Conservation (phyloP, 805 yeast species). For the Candida tibetensis region DNA sequence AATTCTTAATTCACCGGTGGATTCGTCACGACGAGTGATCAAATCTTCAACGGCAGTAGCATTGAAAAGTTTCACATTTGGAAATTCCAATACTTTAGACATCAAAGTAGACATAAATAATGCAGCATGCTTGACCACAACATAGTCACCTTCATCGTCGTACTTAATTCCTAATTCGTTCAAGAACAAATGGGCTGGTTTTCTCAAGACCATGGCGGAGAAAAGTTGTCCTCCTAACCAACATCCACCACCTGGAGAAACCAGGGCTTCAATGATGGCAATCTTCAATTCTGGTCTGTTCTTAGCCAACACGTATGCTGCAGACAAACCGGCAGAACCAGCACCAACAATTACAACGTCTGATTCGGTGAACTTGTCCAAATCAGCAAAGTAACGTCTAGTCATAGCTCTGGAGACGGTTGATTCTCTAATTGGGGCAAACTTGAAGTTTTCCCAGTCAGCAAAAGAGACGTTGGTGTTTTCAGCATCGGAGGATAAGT, state of each 20-base stretch:
- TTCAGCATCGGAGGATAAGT: slow-evolving; percentile 19
- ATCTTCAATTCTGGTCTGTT: slow-evolving; percentile 74
- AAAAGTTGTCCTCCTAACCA: slow-evolving; percentile 77
- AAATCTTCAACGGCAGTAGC: slow-evolving; percentile 81
- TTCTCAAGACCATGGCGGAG: slow-evolving; percentile 76
- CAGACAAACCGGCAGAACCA: slow-evolving; percentile 72
- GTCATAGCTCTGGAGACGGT: slow-evolving; percentile 83
- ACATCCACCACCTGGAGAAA: slow-evolving; percentile 80
- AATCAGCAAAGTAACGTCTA: slow-evolving; percentile 64
- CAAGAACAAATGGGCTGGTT: slow-evolving; percentile 71
- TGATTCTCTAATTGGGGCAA: slow-evolving; percentile 73
- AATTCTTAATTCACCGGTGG: slow-evolving; percentile 56
- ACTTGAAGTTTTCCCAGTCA: slow-evolving; percentile 69
- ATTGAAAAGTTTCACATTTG: slow-evolving; percentile 73
- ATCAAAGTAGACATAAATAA: slow-evolving; percentile 68
- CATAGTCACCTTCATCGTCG: slow-evolving; percentile 79
- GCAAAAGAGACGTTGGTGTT: slow-evolving; percentile 30
- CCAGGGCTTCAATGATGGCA: slow-evolving; percentile 70
- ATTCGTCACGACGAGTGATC: slow-evolving; percentile 62
- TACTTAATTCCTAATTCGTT: slow-evolving; percentile 61
- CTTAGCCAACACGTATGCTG: slow-evolving; percentile 71
- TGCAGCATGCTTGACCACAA: slow-evolving; percentile 80
- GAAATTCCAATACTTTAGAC: slow-evolving; percentile 66
- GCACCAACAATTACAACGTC: slow-evolving; percentile 78
- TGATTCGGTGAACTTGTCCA: slow-evolving; percentile 71